These are phyloP conservation scores for Apiospora pterosperma DNA, from an alignment of 2,329 filamentous ascomycete genomes.

Conservation along the genomic window DNA sequence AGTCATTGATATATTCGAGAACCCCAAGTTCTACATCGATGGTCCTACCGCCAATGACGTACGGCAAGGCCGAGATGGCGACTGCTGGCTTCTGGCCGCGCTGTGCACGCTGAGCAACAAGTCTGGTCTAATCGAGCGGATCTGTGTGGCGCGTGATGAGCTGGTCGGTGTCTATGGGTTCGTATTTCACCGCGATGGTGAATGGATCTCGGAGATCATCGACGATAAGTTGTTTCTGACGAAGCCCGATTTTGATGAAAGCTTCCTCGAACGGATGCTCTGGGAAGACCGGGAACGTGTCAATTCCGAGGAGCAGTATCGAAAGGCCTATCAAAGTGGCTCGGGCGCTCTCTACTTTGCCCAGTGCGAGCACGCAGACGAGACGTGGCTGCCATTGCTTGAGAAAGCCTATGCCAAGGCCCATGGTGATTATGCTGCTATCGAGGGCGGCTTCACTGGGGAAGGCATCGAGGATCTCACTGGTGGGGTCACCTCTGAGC, in stretches of 20 bases:
- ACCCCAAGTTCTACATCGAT: conserved; percentile 73
- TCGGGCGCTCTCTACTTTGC: conserved; percentile 69
- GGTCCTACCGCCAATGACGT: conserved; percentile 75
- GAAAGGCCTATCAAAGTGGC: conserved; percentile 62
- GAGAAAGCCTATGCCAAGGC: conserved; percentile 75
- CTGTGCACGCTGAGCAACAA: conserved; percentile 75
- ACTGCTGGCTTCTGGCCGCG: conserved; percentile 85
- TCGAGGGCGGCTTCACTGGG: conserved; percentile 63
- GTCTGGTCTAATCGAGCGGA: conserved; percentile 63
- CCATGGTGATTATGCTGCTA: conserved; percentile 69
- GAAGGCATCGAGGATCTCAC: conserved; percentile 59
- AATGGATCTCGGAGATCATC: conserved; percentile 62
- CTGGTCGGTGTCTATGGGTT: conserved; percentile 80
- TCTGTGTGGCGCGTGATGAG: conserved; percentile 72
- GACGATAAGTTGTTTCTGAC: conserved; percentile 56
- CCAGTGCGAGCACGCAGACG: conserved; percentile 64
- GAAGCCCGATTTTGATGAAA: conserved; percentile 60
- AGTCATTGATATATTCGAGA: conserved; percentile 72
- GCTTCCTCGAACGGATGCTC: conserved; percentile 43
- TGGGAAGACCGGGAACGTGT: conserved; percentile 45
- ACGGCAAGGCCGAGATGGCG: conserved; percentile 72
- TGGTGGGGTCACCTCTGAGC: conserved; percentile 64
- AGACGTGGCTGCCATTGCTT: conserved; percentile 70
- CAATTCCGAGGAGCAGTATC: conserved; percentile 56
- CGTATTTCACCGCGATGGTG: conserved; percentile 77